Conservation (phyloP, 768 basidiomycete genomes). For the Auricularia cornea region DNA sequence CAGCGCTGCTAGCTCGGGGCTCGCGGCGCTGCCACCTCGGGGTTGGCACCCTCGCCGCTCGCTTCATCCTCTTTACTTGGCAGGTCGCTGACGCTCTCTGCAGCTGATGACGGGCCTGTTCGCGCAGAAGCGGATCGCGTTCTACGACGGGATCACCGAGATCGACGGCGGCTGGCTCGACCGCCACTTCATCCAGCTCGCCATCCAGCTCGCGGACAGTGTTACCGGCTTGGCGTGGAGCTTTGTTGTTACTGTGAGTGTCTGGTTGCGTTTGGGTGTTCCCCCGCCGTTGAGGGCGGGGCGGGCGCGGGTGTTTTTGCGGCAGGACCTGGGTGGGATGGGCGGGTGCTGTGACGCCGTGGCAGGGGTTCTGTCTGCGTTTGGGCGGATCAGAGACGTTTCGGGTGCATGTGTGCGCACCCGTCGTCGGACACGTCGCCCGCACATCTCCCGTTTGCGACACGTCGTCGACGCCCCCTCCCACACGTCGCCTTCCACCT, state of each 20-base stretch:
- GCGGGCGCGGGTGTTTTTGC: background rate
- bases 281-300: background rate
- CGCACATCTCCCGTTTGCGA: too few relatives aligned
- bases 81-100: background rate
- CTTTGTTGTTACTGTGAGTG: slow-evolving; percentile 52
- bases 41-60: background rate
- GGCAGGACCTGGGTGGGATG: too few relatives aligned
- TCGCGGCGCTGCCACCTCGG: too few relatives aligned
- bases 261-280: background rate
- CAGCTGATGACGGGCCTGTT: slow-evolving; percentile 75
- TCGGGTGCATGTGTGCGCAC: too few relatives aligned
- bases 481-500: too few relatives aligned
- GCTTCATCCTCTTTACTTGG: too few relatives aligned
- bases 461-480: too few relatives aligned
- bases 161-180: slow-evolving; percentile 74
- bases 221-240: slow-evolving; percentile 57
- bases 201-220: slow-evolving; percentile 75
- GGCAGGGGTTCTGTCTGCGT: too few relatives aligned
- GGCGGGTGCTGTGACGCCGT: too few relatives aligned
- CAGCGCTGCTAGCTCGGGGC: too few relatives aligned
- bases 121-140: slow-evolving; percentile 66
- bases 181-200: slow-evolving; percentile 57
- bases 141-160: slow-evolving; percentile 60
- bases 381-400: too few relatives aligned
- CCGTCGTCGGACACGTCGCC: too few relatives aligned